Evolutionary conservation across 257 asterid species (phyloP), one percentile per base, ranked within the genome.

Genomic region (Handroanthus guayacan): DNA sequence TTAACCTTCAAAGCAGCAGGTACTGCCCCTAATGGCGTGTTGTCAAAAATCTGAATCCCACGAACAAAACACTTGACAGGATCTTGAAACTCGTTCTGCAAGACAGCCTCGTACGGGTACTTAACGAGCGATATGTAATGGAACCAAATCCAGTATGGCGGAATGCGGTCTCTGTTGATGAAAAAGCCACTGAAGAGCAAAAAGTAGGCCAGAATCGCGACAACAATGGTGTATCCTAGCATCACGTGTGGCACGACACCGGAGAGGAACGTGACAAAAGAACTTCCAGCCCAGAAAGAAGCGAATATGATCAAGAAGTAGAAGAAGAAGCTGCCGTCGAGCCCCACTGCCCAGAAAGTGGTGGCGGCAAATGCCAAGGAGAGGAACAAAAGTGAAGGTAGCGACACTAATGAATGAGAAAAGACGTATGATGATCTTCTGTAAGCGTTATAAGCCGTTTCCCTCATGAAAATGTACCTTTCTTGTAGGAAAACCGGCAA

Each of bases 81-180:
- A n/a, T 85, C 78, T 5, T 69, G 51, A 60, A 87, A 85, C 58
- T 87, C 92, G 64, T 85, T 87, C 41, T 75, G 84, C 2, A 87
- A 17, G 0, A 85, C 88, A 0, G 58, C 72, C 56, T 67, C 72
- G 72, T 67, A 67, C 11, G 72, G 72, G 72, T 67, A 67, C 56
- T 67, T 88, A 12, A 88, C 82, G 0, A 88, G 69, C 0, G 90
- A 88, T 4, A 82, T 41, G 61, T 85, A 88, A 31, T 88, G 92
- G 48, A 88, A 86, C 92, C 92, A 88, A 0, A 88, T 88, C 92
- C 90, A 88, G 47, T 88, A 86, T 1, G 77, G 56, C 0, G 92
- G 92, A 50, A 88, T 88, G 0, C 92, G 61, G 3, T 88, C 87
- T 0, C 90, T 79, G 67, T 84, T 86, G 51, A 88, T 86, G 81